phyloP scores from a whole-genome alignment of 2,329 filamentous ascomycete species.

The Hypocrella siamensis region DNA sequence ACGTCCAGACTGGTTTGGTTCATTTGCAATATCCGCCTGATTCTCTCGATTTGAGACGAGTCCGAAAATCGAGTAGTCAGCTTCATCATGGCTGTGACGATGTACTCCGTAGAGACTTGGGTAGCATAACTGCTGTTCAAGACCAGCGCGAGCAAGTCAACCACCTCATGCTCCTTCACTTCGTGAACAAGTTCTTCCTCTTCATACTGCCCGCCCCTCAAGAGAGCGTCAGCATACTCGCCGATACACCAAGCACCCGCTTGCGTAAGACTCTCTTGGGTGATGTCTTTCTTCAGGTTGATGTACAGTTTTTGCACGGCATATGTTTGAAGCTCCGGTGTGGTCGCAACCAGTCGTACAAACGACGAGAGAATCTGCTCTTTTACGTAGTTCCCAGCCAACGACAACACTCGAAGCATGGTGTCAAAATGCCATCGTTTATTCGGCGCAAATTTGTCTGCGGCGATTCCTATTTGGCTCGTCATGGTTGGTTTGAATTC shows the following conservation, averaged over 20 bases:
- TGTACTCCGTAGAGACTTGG: conserved; percentile 87
- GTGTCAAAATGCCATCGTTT: conserved; percentile 98
- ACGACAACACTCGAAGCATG: conserved; percentile 81
- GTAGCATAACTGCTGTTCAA: conserved; percentile 89
- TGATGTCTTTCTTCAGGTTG: conserved; percentile 88
- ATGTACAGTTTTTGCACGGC: conserved; percentile 89
- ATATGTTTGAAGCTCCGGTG: conserved; percentile 87
- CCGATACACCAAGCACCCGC: conserved; percentile 96
- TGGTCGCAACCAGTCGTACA: conserved; percentile 86
- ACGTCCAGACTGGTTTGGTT: conserved; percentile 82
- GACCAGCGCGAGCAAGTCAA: conserved; percentile 85
- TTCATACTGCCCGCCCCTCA: conserved; percentile 81
- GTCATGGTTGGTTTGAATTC: conserved; percentile 99
- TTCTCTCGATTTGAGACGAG: conserved; percentile 68
- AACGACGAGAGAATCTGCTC: conserved; percentile 97
- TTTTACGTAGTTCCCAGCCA: conserved; percentile 94
- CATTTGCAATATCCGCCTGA: conserved; percentile 60
- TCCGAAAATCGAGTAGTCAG: conserved; percentile 79
- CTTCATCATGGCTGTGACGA: conserved; percentile 89
- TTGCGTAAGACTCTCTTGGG: conserved; percentile 86
- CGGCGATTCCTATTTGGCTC: conserved; percentile 91
- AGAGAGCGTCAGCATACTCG: conserved; percentile 84
- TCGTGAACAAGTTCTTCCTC: conserved; percentile 73
- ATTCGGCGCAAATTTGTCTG: conserved; percentile 88
- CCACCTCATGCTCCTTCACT: conserved; percentile 76